Percentiles rank a stretch among this genome's conserved stretches.
These are phyloP conservation scores for Teunomyces gatunensis DNA, from an alignment of 805 yeast species.

Conservation along the genomic window DNA sequence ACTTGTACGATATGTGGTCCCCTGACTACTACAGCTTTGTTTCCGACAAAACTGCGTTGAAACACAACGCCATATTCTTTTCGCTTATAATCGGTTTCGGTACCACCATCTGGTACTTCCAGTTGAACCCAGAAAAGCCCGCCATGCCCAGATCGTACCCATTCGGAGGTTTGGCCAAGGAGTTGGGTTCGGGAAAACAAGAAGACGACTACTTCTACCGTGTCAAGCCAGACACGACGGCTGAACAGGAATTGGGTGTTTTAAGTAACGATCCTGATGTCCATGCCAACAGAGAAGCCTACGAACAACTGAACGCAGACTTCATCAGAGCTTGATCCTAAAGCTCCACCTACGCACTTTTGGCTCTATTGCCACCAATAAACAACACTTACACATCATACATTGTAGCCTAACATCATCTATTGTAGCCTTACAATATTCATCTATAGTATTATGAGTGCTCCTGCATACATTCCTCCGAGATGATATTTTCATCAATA, in stretches of 20 bases:
- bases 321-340: constrained; percentile 27
- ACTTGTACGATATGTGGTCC: constrained; percentile 79
- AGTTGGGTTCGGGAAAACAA: constrained; percentile 60
- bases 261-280: constrained; percentile 31
- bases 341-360: neutral
- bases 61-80: constrained; percentile 53
- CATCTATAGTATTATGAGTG: too few species aligned
- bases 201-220: constrained; percentile 34
- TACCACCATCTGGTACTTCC: constrained; percentile 41
- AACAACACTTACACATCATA: too few species aligned
- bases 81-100: constrained; percentile 43
- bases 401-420: too few species aligned
- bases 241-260: constrained; percentile 36
- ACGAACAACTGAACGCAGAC: constrained; percentile 35
- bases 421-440: too few species aligned
- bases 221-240: constrained; percentile 39
- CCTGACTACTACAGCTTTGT: constrained; percentile 70
- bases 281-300: constrained; percentile 27
- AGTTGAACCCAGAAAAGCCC: constrained; percentile 59
- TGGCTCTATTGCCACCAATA: too few species aligned
- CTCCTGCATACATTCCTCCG: too few species aligned
- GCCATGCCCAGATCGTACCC: constrained; percentile 78
- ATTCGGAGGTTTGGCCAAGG: constrained; percentile 69
- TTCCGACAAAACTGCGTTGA: constrained; percentile 58
- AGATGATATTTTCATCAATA: neutral